Evolutionary conservation across 176 grass and related monocot genomes (phyloP).

Genomic region (Hordeum vulgare): MorexV3_pseudomolecules_assembly NC_058520.1:72713910-72714409

Average conservation of each 20-base stretch:
- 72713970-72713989: neutral
- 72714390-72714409: slow-evolving; percentile 37
- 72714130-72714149: neutral
- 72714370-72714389: slow-evolving; percentile 35
- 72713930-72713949: neutral
- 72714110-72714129: neutral
- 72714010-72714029: neutral
- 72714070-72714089: neutral
- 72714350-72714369: neutral
- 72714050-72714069: neutral
- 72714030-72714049: neutral
- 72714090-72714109: neutral
- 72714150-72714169: neutral
- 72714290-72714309: slow-evolving; percentile 55
- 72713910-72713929: neutral
- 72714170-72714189: neutral
- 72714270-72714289: slow-evolving; percentile 40
- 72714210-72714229: neutral
- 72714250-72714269: slow-evolving; percentile 44
- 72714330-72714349: slow-evolving; percentile 62
- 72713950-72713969: neutral
- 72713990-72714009: neutral
- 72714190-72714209: neutral
- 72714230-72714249: slow-evolving; percentile 33
- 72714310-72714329: slow-evolving; percentile 37